These are phyloP conservation scores for Wallacemonas rigidus DNA, from an alignment of 208 protist genomes.

Conservation along the genomic window DNA sequence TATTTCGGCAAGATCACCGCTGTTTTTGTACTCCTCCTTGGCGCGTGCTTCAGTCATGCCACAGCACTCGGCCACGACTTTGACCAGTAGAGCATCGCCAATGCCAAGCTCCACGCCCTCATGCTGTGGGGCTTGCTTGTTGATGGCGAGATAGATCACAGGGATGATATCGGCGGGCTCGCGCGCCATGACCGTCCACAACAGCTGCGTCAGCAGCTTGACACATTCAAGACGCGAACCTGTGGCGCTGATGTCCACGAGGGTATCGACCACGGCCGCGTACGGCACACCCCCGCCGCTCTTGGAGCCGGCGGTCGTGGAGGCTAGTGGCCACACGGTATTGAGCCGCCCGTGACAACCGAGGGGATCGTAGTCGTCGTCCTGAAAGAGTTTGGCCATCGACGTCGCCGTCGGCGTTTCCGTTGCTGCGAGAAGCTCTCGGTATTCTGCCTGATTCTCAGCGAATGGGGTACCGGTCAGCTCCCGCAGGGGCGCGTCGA, in stretches of 20 bases:
- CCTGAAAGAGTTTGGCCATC: constrained; percentile 83
- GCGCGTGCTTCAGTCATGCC: constrained; percentile 87
- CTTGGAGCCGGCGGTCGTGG: not conserved
- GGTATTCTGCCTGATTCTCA: constrained; percentile 32
- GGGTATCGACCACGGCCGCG: constrained; percentile 69
- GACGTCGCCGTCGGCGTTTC: constrained; percentile 45
- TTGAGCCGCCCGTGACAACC: constrained; percentile 18
- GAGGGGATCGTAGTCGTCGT: constrained; percentile 42
- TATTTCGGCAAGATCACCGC: constrained; percentile 96
- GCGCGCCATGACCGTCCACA: constrained; percentile 84
- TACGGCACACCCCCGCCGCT: constrained; percentile 51
- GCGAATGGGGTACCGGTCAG: constrained; percentile 2
- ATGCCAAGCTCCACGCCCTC: constrained; percentile 98
- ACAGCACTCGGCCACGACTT: constrained; percentile 94
- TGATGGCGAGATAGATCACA: constrained; percentile 94
- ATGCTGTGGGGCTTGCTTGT: constrained; percentile 96
- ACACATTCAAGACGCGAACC: constrained; percentile 90
- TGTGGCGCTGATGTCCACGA: constrained; percentile 85
- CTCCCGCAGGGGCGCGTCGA: not conserved
- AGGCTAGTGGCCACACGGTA: constrained; percentile 43
- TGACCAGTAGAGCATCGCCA: constrained; percentile 96
- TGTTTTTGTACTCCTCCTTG: constrained; percentile 87
- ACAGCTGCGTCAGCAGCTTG: constrained; percentile 79
- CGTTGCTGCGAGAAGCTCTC: constrained; percentile 22
- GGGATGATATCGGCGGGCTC: constrained; percentile 87